These are phyloP conservation scores for Fomitopsis betulina DNA, from an alignment of 1,284 basidiomycete species.

Conservation along the genomic window DNA sequence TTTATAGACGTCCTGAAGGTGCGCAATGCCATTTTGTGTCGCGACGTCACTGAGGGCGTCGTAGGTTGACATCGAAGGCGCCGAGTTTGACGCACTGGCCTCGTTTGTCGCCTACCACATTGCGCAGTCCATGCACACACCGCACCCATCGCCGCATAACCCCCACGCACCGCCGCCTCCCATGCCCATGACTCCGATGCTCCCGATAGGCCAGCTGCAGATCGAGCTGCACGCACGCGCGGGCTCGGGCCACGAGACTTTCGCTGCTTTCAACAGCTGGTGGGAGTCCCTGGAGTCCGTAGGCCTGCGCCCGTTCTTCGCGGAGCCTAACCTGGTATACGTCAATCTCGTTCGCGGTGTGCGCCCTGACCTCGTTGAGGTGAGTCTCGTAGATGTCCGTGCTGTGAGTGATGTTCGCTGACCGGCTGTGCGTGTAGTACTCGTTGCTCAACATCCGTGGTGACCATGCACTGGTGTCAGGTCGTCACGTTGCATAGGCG, in stretches of 20 bases:
- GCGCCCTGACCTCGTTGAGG: conserved; percentile 32
- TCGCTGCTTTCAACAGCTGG: conserved; percentile 31
- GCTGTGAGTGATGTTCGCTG: not conserved
- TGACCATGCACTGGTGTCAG: not conserved
- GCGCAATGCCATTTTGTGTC: not conserved
- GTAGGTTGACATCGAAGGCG: conserved; percentile 42
- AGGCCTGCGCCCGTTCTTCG: conserved; percentile 24
- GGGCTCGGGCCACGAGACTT: conserved; percentile 17
- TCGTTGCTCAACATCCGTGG: not conserved
- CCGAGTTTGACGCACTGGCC: conserved; percentile 39
- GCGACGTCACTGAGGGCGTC: not conserved
- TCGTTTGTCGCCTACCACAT: conserved; percentile 30
- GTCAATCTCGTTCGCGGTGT: conserved; percentile 29
- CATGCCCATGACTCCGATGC: not conserved
- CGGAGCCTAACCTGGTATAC: conserved; percentile 34
- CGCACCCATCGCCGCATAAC: conserved; percentile 5
- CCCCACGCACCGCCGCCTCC: conserved; percentile 6
- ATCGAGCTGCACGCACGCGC: conserved; percentile 33
- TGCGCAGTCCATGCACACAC: conserved; percentile 2
- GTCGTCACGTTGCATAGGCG: not conserved
- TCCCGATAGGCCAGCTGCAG: conserved; percentile 36
- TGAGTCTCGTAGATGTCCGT: conserved; percentile 9
- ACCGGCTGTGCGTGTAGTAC: not conserved
- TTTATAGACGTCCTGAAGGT: conserved; percentile 44
- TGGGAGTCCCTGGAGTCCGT: conserved; percentile 23